Evolutionary conservation across 2,329 filamentous ascomycete species (phyloP), one percentile per base, ranked within the genome.

Genomic region (Beauveria medogensis): DNA sequence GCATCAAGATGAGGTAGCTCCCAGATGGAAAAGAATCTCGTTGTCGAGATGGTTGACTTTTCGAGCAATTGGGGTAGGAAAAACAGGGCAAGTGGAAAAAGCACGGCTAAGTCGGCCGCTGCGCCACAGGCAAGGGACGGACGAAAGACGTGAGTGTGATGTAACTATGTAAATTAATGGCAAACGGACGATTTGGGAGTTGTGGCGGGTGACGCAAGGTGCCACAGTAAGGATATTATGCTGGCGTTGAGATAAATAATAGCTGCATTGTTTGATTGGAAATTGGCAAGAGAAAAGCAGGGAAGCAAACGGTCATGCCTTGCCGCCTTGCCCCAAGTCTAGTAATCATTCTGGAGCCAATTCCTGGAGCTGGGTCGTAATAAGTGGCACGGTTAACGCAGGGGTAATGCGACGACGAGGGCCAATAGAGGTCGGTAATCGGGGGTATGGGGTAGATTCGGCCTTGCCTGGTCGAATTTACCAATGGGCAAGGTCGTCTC

Each of bases 171-270:
- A 58, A 10, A n/a, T 5, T 28, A 28, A 51, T 51, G 34, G 7
- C 3, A 14, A 51, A 30, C 30, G 30, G 44, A 37, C 22, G 20
- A 28, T 20, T 16, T 18, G 43, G 43, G 12, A 37, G 30, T 34
- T 34, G 37, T 47, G 34, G 55, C 24, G 44, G 55, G 54, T 56
- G 41, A 58, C 51, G 55, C 55, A 58, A 58, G 20, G 34, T 37
- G 47, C 47, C 47, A 50, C 47, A 50, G n/a, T 30, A 30, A 26
- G 2, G 14, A 47, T 47, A 26, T 22, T 47, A 34, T 34, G 30
- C 10, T 34, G 30, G 30, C 12, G 30, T 34, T 12, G 30, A 14
- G 30, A 34, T 24, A 24, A 24, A 24, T 34, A 5, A 14, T 34
- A 14, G 30, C 30, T 37, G 34, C 34, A 37, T 37, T 37, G 34